phyloP scores from a whole-genome alignment of 2,329 filamentous ascomycete genomes.

The Clonostachys chloroleuca region DNA sequence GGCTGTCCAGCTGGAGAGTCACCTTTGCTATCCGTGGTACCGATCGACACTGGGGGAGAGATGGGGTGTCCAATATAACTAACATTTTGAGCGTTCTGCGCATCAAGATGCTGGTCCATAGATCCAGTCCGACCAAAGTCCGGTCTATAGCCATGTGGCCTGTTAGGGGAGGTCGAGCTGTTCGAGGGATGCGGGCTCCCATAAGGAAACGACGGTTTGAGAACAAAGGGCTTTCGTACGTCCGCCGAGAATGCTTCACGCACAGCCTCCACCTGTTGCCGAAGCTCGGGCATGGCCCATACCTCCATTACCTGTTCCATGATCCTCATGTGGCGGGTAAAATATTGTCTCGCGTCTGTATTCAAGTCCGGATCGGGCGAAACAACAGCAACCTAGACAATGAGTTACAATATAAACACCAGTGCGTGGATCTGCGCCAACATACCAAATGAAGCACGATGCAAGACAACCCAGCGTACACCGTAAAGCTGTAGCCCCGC shows the following conservation, averaged over 20 bases:
- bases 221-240: slow-evolving; percentile 75
- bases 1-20: slow-evolving; percentile 71
- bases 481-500: slow-evolving; percentile 88
- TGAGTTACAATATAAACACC: too few species aligned
- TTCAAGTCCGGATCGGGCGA: slow-evolving; percentile 90
- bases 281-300: slow-evolving; percentile 87
- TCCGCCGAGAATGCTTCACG: slow-evolving; percentile 90
- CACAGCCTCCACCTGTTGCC: slow-evolving; percentile 83
- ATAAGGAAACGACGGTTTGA: slow-evolving; percentile 85
- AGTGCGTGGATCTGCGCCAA: slow-evolving; percentile 10
- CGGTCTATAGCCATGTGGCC: slow-evolving; percentile 49
- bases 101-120: slow-evolving; percentile 49
- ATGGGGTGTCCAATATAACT: slow-evolving; percentile 69
- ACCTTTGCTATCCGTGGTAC: slow-evolving; percentile 69
- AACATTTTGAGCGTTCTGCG: slow-evolving; percentile 52
- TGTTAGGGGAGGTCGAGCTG: slow-evolving; percentile 56
- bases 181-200: slow-evolving; percentile 68
- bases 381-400: slow-evolving; percentile 74
- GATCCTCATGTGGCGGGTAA: slow-evolving; percentile 90
- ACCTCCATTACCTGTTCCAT: slow-evolving; percentile 78
- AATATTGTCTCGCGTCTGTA: slow-evolving; percentile 79
- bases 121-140: slow-evolving; percentile 39
- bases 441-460: slow-evolving; percentile 89
- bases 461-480: slow-evolving; percentile 89
- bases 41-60: slow-evolving; percentile 74